These are phyloP conservation scores for Astrothelium macrocarpum DNA, from an alignment of 495 filamentous ascomycete species.

Conservation along the genomic window DNA sequence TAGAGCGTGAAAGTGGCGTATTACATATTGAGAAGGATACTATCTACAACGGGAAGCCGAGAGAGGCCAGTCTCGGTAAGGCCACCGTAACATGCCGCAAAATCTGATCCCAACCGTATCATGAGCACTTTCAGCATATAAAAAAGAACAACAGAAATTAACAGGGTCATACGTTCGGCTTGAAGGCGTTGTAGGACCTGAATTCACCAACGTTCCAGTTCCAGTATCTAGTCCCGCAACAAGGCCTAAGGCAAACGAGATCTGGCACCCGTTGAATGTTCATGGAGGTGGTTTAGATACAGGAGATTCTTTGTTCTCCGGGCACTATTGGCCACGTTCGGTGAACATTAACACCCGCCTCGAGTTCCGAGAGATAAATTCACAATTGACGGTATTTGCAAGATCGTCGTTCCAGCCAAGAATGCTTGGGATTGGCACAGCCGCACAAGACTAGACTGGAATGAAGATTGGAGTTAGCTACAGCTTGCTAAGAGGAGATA, in stretches of 20 bases:
- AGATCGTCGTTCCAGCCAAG: neutral
- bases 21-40: neutral
- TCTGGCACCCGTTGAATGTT: constrained; percentile 31
- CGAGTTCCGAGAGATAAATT: neutral
- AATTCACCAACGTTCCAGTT: constrained; percentile 31
- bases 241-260: constrained; percentile 34
- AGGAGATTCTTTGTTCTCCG: constrained; percentile 31
- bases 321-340: constrained; percentile 35
- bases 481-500: neutral
- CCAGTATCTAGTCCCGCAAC: constrained; percentile 36
- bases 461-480: neutral
- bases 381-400: neutral
- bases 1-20: neutral
- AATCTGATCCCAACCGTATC: constrained; percentile 25
- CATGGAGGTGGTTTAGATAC: constrained; percentile 29
- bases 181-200: constrained; percentile 26
- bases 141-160: neutral
- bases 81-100: constrained; percentile 26
- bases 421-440: neutral
- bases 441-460: neutral
- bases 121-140: constrained; percentile 4
- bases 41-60: constrained; percentile 22
- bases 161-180: constrained; percentile 32
- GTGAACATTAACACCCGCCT: constrained; percentile 29
- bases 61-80: constrained; percentile 34